phyloP scores from a whole-genome alignment of 176 grass and related monocot genomes.

The Leersia perrieri region DNA sequence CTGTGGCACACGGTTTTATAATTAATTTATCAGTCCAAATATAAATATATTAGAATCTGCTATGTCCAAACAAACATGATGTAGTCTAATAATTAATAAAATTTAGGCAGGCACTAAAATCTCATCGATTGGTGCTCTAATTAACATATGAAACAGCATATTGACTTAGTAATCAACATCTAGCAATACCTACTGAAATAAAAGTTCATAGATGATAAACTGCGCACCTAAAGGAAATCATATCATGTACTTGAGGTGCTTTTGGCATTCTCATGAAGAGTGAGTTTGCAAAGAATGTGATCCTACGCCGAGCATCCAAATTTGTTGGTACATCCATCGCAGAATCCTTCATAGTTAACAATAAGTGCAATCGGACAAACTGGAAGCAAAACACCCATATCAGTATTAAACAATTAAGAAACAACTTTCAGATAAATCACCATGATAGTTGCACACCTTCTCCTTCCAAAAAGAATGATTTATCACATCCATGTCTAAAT shows the following conservation, averaged over 20 bases:
- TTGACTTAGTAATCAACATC: background rate
- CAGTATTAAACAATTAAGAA: conserved; percentile 23
- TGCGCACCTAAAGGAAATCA: conserved; percentile 77
- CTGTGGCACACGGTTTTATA: background rate
- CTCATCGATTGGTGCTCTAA: background rate
- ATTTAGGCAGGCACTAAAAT: conserved; percentile 5
- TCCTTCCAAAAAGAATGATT: conserved; percentile 44
- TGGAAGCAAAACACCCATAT: conserved; percentile 34
- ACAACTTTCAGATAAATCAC: background rate
- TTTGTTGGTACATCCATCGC: conserved; percentile 68
- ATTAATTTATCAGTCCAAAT: background rate
- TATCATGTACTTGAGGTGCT: conserved; percentile 59
- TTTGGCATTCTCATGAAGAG: conserved; percentile 74
- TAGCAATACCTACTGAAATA: conserved; percentile 3
- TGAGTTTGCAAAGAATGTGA: conserved; percentile 80
- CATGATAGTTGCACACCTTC: conserved; percentile 46
- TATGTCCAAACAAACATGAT: background rate
- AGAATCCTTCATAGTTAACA: conserved; percentile 72
- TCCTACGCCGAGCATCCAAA: conserved; percentile 80
- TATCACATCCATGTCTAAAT: conserved; percentile 40
- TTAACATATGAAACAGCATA: background rate
- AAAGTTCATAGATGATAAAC: conserved; percentile 13
- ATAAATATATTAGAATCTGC: background rate
- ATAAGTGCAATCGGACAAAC: conserved; percentile 57
- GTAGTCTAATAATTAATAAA: background rate